Evolutionary conservation across 2,329 filamentous ascomycete genomes (phyloP).

Genomic region (Fusarium duplospermum): DNA sequence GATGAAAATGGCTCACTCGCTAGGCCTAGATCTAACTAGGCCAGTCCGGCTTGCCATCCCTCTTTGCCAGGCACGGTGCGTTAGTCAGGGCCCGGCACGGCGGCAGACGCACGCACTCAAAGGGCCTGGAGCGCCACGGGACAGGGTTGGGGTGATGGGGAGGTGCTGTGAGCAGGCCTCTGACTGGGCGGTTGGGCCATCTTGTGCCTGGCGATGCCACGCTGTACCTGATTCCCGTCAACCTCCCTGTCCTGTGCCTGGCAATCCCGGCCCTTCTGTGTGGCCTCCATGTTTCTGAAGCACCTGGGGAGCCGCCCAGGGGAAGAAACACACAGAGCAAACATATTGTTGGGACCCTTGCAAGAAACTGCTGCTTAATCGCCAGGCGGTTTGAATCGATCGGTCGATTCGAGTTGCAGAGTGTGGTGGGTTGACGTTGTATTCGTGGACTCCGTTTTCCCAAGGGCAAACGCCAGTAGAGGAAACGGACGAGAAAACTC

Average conservation of each 20-base stretch:
- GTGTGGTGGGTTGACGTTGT: conserved; percentile 31
- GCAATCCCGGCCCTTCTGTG: conserved; percentile 15
- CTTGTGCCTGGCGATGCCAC: conserved; percentile 34
- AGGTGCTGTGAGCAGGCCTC: conserved; percentile 22
- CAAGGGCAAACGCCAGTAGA: conserved; percentile 4
- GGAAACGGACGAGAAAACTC: conserved; percentile 7
- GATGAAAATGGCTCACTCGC: conserved; percentile 42
- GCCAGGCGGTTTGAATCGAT: conserved; percentile 4
- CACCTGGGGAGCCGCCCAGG: neutral
- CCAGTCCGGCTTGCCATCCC: conserved; percentile 11
- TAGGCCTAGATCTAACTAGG: conserved; percentile 27
- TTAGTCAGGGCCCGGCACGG: conserved; percentile 42
- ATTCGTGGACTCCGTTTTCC: conserved; percentile 27
- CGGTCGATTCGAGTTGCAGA: conserved; percentile 4
- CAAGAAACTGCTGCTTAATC: neutral
- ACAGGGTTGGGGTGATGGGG: neutral
- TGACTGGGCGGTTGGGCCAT: conserved; percentile 30
- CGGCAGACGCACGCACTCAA: conserved; percentile 44
- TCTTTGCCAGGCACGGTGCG: conserved; percentile 41
- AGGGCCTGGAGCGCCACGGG: conserved; percentile 14
- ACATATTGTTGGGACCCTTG: neutral
- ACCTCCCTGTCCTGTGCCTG: conserved; percentile 33
- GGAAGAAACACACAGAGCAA: neutral
- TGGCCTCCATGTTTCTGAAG: conserved; percentile 8
- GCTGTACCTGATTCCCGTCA: conserved; percentile 24